phyloP scores from a whole-genome alignment of 345 rosid species.

The Mercurialis annua region DNA sequence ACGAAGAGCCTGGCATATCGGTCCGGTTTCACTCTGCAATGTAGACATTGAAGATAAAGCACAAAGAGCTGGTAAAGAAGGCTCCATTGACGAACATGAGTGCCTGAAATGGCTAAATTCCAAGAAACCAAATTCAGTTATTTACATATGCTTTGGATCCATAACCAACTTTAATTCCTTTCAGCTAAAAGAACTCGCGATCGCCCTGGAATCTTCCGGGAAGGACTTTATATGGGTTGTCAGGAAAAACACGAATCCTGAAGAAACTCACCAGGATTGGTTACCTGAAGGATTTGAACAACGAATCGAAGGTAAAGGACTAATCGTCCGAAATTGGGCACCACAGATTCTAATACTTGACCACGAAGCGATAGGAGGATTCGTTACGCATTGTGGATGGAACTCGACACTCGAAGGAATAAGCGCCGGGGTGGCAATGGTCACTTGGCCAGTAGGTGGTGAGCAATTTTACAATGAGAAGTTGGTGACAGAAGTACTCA shows the following conservation, averaged over 20 bases:
- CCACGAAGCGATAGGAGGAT: constrained; percentile 34
- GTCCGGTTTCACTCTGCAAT: constrained; percentile 46
- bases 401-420: constrained; percentile 35
- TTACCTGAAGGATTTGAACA: constrained; percentile 29
- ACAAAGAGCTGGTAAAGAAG: constrained; percentile 29
- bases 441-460: constrained; percentile 35
- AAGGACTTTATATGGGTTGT: constrained; percentile 24
- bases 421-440: constrained; percentile 38
- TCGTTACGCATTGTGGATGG: constrained; percentile 47
- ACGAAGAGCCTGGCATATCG: constrained; percentile 54
- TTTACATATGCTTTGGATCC: constrained; percentile 25
- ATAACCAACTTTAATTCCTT: neutral
- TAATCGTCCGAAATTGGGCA: constrained; percentile 32
- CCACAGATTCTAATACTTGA: constrained; percentile 39
- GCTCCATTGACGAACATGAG: constrained; percentile 14
- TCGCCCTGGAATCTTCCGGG: constrained; percentile 15
- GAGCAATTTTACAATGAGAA: constrained; percentile 44
- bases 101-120: constrained; percentile 21
- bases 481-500: constrained; percentile 27
- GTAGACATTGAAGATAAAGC: constrained; percentile 27
- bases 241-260: neutral
- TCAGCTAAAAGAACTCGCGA: constrained; percentile 23
- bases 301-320: constrained; percentile 21
- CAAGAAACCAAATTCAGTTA: constrained; percentile 18
- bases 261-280: constrained; percentile 20